Percentiles rank a stretch among this genome's conserved stretches.
These are phyloP conservation scores for Aurinia saxatilis DNA, from an alignment of 345 rosid genomes.

Conservation along the genomic window DNA sequence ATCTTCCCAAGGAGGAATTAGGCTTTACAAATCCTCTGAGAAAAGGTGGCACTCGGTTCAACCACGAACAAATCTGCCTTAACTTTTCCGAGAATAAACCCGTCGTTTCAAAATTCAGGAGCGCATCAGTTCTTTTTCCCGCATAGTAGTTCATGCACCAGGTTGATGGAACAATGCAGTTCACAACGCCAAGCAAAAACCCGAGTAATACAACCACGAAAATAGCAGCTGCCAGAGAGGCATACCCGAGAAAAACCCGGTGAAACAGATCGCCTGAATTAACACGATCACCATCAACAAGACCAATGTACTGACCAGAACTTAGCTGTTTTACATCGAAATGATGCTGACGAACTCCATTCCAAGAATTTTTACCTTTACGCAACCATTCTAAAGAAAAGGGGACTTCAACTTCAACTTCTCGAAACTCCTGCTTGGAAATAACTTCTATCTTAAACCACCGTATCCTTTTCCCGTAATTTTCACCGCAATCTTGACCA, in stretches of 20 bases:
- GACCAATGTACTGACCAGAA: slow-evolving; percentile 75
- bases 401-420: slow-evolving; percentile 76
- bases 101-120: slow-evolving; percentile 45
- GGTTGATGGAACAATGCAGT: slow-evolving; percentile 70
- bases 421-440: slow-evolving; percentile 57
- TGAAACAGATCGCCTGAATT: slow-evolving; percentile 56
- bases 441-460: slow-evolving; percentile 61
- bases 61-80: slow-evolving; percentile 59
- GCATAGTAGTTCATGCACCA: slow-evolving; percentile 63
- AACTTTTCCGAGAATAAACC: slow-evolving; percentile 47
- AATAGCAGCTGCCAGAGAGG: slow-evolving; percentile 53
- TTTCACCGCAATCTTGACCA: slow-evolving; percentile 93
- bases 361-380: slow-evolving; percentile 81
- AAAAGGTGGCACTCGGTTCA: slow-evolving; percentile 54
- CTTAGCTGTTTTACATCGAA: slow-evolving; percentile 68
- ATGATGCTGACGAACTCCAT: slow-evolving; percentile 79
- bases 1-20: slow-evolving; percentile 44
- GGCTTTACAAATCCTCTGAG: slow-evolving; percentile 59
- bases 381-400: slow-evolving; percentile 37
- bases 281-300: slow-evolving; percentile 88
- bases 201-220: slow-evolving; percentile 48
- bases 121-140: slow-evolving; percentile 48
- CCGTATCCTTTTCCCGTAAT: slow-evolving; percentile 62
- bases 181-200: slow-evolving; percentile 64
- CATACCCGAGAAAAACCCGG: slow-evolving; percentile 63